Evolutionary conservation across 108 stramenopile species (phyloP), one percentile per base, ranked within the genome.

Genomic region (Fragilaria crotonensis): DNA sequence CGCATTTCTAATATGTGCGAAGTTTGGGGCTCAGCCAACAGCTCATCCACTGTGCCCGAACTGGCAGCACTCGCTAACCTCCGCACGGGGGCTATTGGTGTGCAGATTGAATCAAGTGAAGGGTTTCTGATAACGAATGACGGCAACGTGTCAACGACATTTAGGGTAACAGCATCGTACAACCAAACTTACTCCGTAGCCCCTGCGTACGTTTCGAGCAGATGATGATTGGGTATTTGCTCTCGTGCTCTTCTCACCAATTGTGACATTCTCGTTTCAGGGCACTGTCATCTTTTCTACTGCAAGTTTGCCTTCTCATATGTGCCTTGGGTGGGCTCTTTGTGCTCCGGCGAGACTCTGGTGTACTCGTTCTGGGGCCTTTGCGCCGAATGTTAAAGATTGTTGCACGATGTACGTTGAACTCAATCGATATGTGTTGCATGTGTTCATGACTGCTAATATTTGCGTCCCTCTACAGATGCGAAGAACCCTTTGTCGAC

Each of bases 311-410:
- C 32, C 36, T 82, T 20, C 57, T 84, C 30, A 17, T 84, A 29
- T 59, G 59, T 21, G 62, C 77, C 18, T 59, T 89, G 5, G 64
- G 62, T 5, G 48, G 78, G 27, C 69, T 89, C 9, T 62, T 71
- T 19, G 59, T 87, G 2, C 27, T 89, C 19, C 53, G 85, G 48
- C 41, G 63, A 53, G 91, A 89, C 73, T 85, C 85, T 29, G 72
- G 73, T n/a, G 56, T 64, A 18, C 65, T 87, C 18, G 91, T 89
- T 0, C 73, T 93, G 31, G 69, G 65, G 41, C 91, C 91, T 2
- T 54, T 93, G 30, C 71, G 85, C 19, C 73, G 85, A 21, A 93
- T 93, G 87, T 64, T 93, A 49, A 85, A 77, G 54, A 87, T 87
- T 75, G 87, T 93, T 17, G 79, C 79, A 18, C 76, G 80, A 33